Evolutionary conservation across 164 flowering plant genomes (phyloP), one percentile per base, ranked within the genome.

Genomic region (Sextonia rubra): DNA sequence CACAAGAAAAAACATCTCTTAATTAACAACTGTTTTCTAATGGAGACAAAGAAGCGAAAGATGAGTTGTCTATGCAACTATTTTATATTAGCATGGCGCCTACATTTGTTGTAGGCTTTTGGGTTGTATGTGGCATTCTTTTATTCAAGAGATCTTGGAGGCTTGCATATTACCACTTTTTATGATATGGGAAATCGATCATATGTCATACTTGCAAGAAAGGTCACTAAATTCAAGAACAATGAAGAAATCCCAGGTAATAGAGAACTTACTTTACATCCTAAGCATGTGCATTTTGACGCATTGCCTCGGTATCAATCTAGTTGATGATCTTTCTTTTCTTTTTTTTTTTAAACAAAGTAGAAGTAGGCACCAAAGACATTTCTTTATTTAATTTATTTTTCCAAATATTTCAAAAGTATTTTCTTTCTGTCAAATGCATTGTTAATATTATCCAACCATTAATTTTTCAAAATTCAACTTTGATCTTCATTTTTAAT

Each of bases 71-170:
- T 1, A 49, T 49, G 4, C 55, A 9, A 49, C 17, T 11, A 15
- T 49, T 49, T 49, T 9, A 49, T 49, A 15, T 49, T 49, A 49
- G 55, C 55, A 49, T 49, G 55, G 55, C 14, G 4, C 55, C 55
- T 49, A 73, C 63, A 23, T 69, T 64, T 75, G 69, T 55, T 5
- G 64, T 49, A 3, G 69, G 77, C 1, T 69, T 69, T 56, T 71
- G 58, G 61, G 71, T 29, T 25, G 27, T 71, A 6, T 70, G 55
- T 9, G 58, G 63, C 18, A 2, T 11, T 55, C 47, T 76, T 17
- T 3, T 70, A 1, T 56, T 70, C 17, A 75, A 75, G 27, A 70
- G 71, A 47, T 7, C 44, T 22, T 75, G 77, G 74, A 64, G 77
- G 70, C 3, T 29, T 64, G 69, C 70, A 17, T 75, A 52, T 65